Conservation (phyloP, 306 rosid genomes). For the Quercus robur region DNA sequence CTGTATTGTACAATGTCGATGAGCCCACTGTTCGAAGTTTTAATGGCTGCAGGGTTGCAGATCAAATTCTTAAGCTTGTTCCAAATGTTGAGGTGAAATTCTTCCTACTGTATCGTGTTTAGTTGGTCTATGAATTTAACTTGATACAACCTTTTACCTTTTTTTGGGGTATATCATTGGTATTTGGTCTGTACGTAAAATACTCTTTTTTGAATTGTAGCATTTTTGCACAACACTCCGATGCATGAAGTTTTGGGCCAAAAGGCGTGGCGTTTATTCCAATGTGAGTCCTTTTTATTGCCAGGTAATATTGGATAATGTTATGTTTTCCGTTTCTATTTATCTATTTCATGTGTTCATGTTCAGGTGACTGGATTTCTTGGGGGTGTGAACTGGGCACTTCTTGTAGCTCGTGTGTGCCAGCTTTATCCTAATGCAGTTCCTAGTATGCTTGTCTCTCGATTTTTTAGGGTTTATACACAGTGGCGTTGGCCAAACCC, state of each 20-base stretch:
- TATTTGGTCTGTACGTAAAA: not conserved
- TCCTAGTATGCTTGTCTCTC: constrained; percentile 92
- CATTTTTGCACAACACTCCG: constrained; percentile 76
- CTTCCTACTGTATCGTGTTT: not conserved
- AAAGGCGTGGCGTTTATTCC: constrained; percentile 88
- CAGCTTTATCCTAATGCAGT: constrained; percentile 94
- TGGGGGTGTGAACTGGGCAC: constrained; percentile 97
- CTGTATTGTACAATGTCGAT: constrained; percentile 69
- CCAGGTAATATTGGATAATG: not conserved
- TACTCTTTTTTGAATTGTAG: constrained; percentile 27
- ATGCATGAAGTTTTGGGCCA: constrained; percentile 92
- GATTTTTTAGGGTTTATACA: constrained; percentile 90
- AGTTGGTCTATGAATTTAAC: not conserved
- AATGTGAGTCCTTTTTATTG: constrained; percentile 52
- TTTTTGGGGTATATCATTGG: not conserved
- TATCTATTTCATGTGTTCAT: not conserved
- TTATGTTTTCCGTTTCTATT: not conserved
- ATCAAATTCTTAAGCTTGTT: constrained; percentile 94
- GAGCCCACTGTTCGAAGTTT: constrained; percentile 93
- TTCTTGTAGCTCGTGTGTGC: constrained; percentile 91
- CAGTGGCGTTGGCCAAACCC: constrained; percentile 99
- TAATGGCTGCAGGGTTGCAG: constrained; percentile 98
- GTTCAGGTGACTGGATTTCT: constrained; percentile 92
- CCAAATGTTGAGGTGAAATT: constrained; percentile 77
- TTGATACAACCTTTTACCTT: not conserved